Conservation (phyloP, 2,329 filamentous ascomycete genomes). For the Cladosporium velox region DNA sequence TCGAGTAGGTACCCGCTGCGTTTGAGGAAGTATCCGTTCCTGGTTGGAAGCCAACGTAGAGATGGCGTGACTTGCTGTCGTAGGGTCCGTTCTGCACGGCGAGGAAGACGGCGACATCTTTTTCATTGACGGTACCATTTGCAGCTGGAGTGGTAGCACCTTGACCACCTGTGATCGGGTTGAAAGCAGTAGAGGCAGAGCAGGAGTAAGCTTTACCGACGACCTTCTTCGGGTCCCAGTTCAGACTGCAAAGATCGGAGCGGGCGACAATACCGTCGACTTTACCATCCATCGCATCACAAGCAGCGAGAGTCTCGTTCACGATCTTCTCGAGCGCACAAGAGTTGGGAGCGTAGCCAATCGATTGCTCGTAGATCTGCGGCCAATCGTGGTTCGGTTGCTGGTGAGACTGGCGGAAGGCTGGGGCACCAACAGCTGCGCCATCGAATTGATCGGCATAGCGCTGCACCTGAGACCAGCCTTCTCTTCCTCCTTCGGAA, state of each 20-base stretch:
- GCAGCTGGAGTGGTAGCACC: conserved; percentile 31
- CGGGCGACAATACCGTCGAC: conserved; percentile 57
- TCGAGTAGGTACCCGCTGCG: conserved; percentile 33
- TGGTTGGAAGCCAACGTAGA: conserved; percentile 43
- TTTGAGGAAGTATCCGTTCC: conserved; percentile 20
- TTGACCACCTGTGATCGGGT: conserved; percentile 20
- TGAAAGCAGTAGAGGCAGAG: conserved; percentile 33
- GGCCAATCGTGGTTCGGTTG: conserved; percentile 48
- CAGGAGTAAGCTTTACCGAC: conserved; percentile 53
- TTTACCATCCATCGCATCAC: conserved; percentile 58
- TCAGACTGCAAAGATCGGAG: conserved; percentile 50
- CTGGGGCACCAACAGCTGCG: conserved; percentile 49
- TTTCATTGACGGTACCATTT: conserved; percentile 38
- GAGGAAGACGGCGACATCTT: conserved; percentile 39
- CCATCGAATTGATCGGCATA: conserved; percentile 54
- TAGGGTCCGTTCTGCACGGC: conserved; percentile 45
- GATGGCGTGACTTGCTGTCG: conserved; percentile 42
- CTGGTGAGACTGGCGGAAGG: conserved; percentile 50
- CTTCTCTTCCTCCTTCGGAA: conserved; percentile 56
- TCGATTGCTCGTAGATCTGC: conserved; percentile 43
- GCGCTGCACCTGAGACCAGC: conserved; percentile 54
- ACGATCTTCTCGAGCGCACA: conserved; percentile 55
- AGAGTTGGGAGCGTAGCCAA: conserved; percentile 46
- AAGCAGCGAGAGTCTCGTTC: conserved; percentile 57
- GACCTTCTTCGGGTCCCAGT: conserved; percentile 49